Conservation (phyloP, 805 yeast species). For the Jamesozyma rosinii region DNA sequence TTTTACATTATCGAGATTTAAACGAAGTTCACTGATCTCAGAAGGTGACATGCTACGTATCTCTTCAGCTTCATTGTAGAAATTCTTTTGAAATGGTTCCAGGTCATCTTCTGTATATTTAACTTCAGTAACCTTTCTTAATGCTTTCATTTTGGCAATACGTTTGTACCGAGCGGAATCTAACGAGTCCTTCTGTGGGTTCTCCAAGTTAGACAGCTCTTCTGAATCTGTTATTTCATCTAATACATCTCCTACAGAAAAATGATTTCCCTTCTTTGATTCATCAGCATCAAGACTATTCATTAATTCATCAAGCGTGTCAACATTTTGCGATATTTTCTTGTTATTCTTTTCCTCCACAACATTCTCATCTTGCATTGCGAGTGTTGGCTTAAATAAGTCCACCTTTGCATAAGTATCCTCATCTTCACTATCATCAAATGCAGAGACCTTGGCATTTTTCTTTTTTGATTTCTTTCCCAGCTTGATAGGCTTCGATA, state of each 20-base stretch:
- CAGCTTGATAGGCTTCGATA: not conserved
- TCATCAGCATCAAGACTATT: slow-evolving; percentile 7
- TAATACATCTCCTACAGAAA: not conserved
- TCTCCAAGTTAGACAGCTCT: not conserved
- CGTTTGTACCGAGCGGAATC: slow-evolving; percentile 27
- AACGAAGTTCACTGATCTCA: slow-evolving; percentile 48
- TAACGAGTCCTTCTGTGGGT: slow-evolving; percentile 23
- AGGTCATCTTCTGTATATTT: slow-evolving; percentile 31
- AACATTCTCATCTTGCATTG: slow-evolving; percentile 2
- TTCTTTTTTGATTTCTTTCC: slow-evolving; percentile 3
- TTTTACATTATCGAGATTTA: slow-evolving; percentile 52
- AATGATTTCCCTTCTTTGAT: not conserved
- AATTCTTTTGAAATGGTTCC: slow-evolving; percentile 48
- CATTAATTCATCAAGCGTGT: slow-evolving; percentile 43
- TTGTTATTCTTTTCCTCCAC: not conserved
- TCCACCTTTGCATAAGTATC: not conserved
- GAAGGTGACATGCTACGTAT: slow-evolving; percentile 38
- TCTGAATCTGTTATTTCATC: slow-evolving; percentile 1
- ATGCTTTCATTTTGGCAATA: slow-evolving; percentile 33
- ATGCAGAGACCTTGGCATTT: slow-evolving; percentile 3
- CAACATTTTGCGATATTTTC: slow-evolving; percentile 22
- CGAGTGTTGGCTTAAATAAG: not conserved
- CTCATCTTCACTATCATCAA: slow-evolving; percentile 20
- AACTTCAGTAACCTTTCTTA: slow-evolving; percentile 28
- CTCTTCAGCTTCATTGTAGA: slow-evolving; percentile 55